phyloP scores from a whole-genome alignment of 2,329 filamentous ascomycete species.

The Calonectria leucothoes region DNA sequence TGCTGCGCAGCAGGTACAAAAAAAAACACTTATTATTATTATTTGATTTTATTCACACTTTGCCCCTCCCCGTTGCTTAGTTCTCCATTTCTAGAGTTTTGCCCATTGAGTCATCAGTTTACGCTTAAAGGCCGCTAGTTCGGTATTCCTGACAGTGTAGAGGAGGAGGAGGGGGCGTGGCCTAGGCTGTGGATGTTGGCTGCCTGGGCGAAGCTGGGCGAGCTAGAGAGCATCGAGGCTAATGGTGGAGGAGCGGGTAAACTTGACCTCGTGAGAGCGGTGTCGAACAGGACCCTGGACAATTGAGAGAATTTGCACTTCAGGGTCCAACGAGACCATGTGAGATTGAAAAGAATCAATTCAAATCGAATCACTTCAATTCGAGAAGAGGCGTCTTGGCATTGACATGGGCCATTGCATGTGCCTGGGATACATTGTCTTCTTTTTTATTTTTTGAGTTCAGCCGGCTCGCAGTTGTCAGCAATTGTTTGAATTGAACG shows the following conservation, averaged over 20 bases:
- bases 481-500: constrained; percentile 16
- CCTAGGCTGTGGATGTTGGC: background rate
- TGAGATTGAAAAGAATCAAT: constrained; percentile 19
- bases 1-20: background rate
- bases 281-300: background rate
- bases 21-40: background rate
- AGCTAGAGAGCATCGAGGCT: constrained; percentile 25
- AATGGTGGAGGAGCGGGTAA: constrained; percentile 29
- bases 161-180: constrained; percentile 6
- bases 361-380: constrained; percentile 31
- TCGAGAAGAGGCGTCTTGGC: constrained; percentile 25
- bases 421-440: constrained; percentile 5
- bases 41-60: background rate
- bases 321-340: background rate
- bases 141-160: background rate
- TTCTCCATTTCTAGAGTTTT: background rate
- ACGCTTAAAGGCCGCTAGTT: constrained; percentile 11
- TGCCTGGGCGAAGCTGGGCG: background rate
- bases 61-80: background rate
- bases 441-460: too few species aligned
- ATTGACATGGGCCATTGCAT: constrained; percentile 34
- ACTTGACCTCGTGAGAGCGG: constrained; percentile 9
- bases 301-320: background rate
- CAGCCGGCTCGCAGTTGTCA: constrained; percentile 10
- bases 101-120: constrained; percentile 9